phyloP scores from a whole-genome alignment of 2,329 filamentous ascomycete species.

The Fusarium annulatum region DNA sequence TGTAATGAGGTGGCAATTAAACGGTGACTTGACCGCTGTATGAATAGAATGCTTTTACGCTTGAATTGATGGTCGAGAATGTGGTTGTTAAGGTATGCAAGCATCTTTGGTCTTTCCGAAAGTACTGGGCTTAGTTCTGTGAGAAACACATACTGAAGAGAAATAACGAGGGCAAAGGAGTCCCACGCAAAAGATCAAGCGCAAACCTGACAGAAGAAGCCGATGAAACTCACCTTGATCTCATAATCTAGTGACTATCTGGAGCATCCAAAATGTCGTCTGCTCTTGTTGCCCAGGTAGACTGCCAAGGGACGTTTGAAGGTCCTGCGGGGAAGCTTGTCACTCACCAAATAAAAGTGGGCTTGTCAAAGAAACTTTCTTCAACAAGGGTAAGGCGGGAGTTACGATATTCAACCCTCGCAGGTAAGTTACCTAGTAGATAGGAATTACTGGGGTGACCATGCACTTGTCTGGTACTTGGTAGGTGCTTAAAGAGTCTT shows the following conservation, averaged over 20 bases:
- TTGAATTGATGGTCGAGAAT: not conserved
- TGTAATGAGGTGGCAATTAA: conserved; percentile 31
- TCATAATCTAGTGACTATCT: not conserved
- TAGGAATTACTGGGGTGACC: not conserved
- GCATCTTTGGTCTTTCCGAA: not conserved
- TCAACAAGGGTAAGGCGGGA: not conserved
- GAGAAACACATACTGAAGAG: not conserved
- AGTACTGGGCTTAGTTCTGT: not conserved
- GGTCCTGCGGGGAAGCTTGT: not conserved
- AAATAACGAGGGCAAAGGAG: not conserved
- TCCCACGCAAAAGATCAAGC: not conserved
- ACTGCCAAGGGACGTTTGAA: not conserved
- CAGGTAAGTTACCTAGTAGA: not conserved
- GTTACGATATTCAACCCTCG: not conserved
- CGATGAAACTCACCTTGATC: not conserved
- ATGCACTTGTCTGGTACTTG: not conserved
- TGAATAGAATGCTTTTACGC: conserved; percentile 11
- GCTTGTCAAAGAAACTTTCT: not conserved
- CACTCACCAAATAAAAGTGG: not conserved
- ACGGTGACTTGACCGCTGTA: conserved; percentile 30
- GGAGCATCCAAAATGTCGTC: not conserved
- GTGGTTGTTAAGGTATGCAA: not conserved
- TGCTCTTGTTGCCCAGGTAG: not conserved
- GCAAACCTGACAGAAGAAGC: not conserved
- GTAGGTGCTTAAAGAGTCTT: not conserved